Evolutionary conservation across 805 yeast species (phyloP), one percentile per base, ranked within the genome.

Genomic region (Candida ficus): DNA sequence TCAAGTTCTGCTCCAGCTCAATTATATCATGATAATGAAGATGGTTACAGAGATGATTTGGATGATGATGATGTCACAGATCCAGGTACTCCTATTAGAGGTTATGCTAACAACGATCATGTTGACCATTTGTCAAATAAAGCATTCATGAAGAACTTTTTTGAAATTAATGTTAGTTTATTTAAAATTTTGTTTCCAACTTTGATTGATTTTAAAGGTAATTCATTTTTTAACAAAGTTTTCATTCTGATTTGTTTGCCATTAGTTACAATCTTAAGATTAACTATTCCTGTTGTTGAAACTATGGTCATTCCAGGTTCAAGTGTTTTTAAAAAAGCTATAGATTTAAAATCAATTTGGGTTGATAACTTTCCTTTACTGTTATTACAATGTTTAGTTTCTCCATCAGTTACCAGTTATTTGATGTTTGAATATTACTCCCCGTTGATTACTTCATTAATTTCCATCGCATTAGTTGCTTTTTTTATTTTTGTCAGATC

Each of bases 261-360:
- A 12, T 53, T 63, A 19, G 57, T 65, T 2, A 41, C 66, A 3
- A 9, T 62, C 1, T 45, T 67, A 5, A 55, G 62, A 33, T 30
- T 66, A 11, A 60, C 68, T 11, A 56, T 68, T 28, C 73, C 73
- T 17, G 53, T 52, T 12, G 51, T 56, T n/a, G 37, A 56, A 7
- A 57, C 56, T 10, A 21, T 66, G 19, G 59, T 67, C 9, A 54
- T 68, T 27, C 72, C 73, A 13, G 53, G 52, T 7, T 50, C 57
- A 12, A 34, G 56, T 10, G 55, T 54, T 9, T 59, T 51, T 33
- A 54, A 54, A 29, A 52, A 52, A 12, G 35, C 43, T 3, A 40
- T 48, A n/a, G 49, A 56, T 9, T 45, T 44, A 27, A 53, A 50
- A 30, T 10, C 45, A 4, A 37, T 56, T 8, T 42, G 57, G 23